These are phyloP conservation scores for Eucalyptus cladocalyx DNA, from an alignment of 345 rosid genomes.

Conservation along the genomic window DNA sequence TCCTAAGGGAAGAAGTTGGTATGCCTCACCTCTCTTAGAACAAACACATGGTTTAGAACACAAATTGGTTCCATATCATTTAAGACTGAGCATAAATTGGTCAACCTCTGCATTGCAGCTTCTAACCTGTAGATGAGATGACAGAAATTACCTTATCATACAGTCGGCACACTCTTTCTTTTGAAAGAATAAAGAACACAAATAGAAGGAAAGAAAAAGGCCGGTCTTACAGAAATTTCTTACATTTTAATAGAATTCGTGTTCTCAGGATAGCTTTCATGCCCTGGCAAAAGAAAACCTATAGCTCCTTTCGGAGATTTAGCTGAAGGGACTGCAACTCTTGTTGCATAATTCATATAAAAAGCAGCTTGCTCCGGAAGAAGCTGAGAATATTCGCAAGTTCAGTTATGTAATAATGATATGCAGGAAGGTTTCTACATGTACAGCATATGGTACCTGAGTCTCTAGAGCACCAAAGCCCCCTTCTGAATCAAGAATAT, in stretches of 20 bases:
- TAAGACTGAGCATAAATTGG: slow-evolving; percentile 84
- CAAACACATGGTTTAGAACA: slow-evolving; percentile 94
- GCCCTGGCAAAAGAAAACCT: slow-evolving; percentile 83
- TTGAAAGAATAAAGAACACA: background rate
- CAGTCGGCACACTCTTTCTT: background rate
- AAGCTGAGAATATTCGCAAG: slow-evolving; percentile 47
- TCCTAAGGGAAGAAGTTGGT: background rate
- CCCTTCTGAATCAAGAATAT: slow-evolving; percentile 99
- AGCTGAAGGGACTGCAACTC: slow-evolving; percentile 48
- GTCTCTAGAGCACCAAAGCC: slow-evolving; percentile 96
- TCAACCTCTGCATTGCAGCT: slow-evolving; percentile 99
- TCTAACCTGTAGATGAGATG: slow-evolving; percentile 65
- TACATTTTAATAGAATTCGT: slow-evolving; percentile 87
- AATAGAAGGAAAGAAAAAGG: background rate
- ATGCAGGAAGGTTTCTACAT: background rate
- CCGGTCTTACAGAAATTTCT: background rate
- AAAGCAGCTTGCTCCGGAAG: slow-evolving; percentile 97
- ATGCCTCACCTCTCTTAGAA: slow-evolving; percentile 81
- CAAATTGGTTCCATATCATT: slow-evolving; percentile 99
- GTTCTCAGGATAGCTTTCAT: slow-evolving; percentile 93
- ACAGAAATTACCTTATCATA: background rate
- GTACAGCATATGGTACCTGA: slow-evolving; percentile 43
- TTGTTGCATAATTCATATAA: slow-evolving; percentile 65
- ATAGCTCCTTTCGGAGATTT: slow-evolving; percentile 71
- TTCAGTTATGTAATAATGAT: slow-evolving; percentile 2